A percentile compares a stretch with the other conserved stretches of the same genome.
phyloP scores from a whole-genome alignment of 2,329 filamentous ascomycete genomes.

The Cladosporium colombiae region DNA sequence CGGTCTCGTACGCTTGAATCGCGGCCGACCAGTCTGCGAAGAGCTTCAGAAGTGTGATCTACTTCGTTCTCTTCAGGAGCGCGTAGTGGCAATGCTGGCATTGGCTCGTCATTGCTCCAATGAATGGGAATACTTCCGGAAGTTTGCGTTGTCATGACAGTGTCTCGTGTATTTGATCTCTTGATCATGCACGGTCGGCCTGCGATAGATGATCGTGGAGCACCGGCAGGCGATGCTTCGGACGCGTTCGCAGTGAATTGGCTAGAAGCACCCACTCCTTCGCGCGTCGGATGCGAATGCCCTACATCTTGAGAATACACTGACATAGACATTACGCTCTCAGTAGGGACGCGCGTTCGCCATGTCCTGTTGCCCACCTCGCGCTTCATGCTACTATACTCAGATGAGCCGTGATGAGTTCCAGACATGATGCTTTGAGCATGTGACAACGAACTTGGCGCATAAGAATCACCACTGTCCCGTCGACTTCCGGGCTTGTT shows the following conservation, averaged over 20 bases:
- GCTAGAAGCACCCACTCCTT: conserved; percentile 10
- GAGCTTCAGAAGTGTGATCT: conserved; percentile 20
- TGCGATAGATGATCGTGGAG: conserved; percentile 11
- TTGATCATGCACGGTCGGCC: conserved; percentile 23
- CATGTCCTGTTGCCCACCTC: conserved; percentile 23
- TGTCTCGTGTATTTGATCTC: conserved; percentile 18
- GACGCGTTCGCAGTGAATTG: conserved; percentile 12
- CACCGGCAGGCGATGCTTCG: conserved; percentile 12
- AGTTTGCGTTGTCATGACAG: conserved; percentile 27
- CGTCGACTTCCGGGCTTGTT: not conserved
- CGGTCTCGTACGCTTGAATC: not conserved
- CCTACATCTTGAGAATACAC: conserved; percentile 20
- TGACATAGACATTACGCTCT: conserved; percentile 28
- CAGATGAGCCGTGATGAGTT: not conserved
- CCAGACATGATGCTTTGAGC: conserved; percentile 15
- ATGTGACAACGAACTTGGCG: conserved; percentile 8
- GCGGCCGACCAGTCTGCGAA: conserved; percentile 23
- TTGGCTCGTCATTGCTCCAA: conserved; percentile 23
- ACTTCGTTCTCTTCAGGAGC: not conserved
- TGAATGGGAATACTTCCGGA: conserved; percentile 34
- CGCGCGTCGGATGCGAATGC: not conserved
- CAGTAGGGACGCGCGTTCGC: conserved; percentile 17
- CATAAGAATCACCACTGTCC: not conserved
- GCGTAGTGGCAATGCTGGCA: conserved; percentile 20
- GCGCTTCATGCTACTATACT: conserved; percentile 1